Conservation (phyloP, 192 early-diverging fungal genomes). For the Chytriomyces sp. region DNA sequence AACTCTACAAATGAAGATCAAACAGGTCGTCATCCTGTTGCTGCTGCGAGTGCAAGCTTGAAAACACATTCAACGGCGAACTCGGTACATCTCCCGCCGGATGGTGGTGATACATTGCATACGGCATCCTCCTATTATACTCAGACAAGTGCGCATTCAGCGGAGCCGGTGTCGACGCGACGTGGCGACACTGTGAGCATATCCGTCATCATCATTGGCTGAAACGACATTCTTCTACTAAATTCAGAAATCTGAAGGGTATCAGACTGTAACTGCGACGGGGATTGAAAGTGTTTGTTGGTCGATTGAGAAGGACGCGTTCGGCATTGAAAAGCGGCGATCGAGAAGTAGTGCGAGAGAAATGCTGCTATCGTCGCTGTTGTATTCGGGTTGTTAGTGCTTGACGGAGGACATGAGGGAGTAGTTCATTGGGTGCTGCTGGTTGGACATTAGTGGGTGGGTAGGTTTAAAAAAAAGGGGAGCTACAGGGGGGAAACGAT, state of each 20-base stretch:
- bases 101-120: not conserved
- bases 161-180: not conserved
- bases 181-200: not conserved
- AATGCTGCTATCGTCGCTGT: not conserved
- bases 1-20: not conserved
- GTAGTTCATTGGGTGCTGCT: not conserved
- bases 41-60: no score
- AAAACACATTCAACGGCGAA: not conserved
- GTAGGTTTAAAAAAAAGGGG: no score
- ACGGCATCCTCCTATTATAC: not conserved
- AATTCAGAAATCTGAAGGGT: not conserved
- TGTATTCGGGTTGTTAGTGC: not conserved
- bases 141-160: not conserved
- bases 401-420: not conserved
- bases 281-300: not conserved
- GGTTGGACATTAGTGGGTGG: no score
- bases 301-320: not conserved
- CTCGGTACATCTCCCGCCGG: not conserved
- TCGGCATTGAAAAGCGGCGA: not conserved
- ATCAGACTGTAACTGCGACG: not conserved
- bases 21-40: not conserved
- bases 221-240: not conserved
- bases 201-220: not conserved
- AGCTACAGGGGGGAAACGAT: no score
- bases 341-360: not conserved